Conservation (phyloP, 2,329 filamentous ascomycete genomes). For the Hypoxylon sp. region DNA sequence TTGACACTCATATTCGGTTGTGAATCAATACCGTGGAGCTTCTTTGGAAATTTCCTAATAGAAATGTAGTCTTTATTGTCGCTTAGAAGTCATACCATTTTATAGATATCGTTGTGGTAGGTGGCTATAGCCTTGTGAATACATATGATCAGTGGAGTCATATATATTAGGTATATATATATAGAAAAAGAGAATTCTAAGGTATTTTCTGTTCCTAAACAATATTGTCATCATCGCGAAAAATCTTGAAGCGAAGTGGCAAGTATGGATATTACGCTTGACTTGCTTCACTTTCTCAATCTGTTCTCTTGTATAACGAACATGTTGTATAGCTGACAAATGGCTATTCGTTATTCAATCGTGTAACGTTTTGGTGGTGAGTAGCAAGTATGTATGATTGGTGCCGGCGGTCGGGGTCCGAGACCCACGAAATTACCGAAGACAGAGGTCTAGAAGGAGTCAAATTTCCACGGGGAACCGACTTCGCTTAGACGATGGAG, state of each 20-base stretch:
- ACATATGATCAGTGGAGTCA: too few relatives aligned
- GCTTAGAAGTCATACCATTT: neutral
- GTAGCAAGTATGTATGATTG: constrained; percentile 25
- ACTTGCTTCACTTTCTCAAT: neutral
- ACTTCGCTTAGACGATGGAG: constrained; percentile 19
- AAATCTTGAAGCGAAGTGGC: neutral
- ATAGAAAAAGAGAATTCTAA: too few relatives aligned
- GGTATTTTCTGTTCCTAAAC: too few relatives aligned
- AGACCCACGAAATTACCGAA: constrained; percentile 34
- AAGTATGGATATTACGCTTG: neutral
- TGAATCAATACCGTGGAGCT: neutral
- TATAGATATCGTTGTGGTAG: neutral
- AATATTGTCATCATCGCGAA: neutral
- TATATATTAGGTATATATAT: too few relatives aligned
- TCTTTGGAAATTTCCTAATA: neutral
- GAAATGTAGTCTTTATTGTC: neutral
- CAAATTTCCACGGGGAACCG: constrained; percentile 26
- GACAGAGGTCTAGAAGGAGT: constrained; percentile 30
- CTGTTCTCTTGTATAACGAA: neutral
- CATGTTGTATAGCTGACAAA: neutral
- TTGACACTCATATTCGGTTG: neutral
- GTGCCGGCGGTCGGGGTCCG: constrained; percentile 18
- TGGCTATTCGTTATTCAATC: constrained; percentile 23
- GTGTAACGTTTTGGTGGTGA: constrained; percentile 18
- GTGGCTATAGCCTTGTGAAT: neutral